Evolutionary conservation across 495 filamentous ascomycete species (phyloP), one percentile per base, ranked within the genome.

Genomic region (Neurospora sp.): DNA sequence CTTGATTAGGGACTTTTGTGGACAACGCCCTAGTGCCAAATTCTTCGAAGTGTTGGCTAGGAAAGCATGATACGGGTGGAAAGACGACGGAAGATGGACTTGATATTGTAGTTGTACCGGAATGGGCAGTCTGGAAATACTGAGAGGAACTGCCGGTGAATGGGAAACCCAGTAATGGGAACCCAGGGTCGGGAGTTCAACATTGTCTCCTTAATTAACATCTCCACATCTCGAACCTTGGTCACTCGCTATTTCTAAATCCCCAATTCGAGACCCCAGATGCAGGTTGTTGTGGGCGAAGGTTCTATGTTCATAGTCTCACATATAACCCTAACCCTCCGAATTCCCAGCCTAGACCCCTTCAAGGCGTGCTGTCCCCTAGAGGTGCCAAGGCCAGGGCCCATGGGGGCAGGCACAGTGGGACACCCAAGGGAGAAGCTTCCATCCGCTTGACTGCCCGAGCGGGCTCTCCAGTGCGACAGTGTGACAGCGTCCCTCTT

Each of bases 1-100:
- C n/a, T 79, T 28, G 54, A 21, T 34, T 76, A 74, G 69, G 19
- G 15, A 48, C 4, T 15, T 28, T 15, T 42, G 11, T 42, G 28
- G 5, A 9, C 28, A 34, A 9, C n/a, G 19, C 21, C 17, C 10
- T 71, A 36, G 15, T 40, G 15, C 17, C 15, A 6, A 40, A 40
- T 40, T 17, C 19, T 13, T 34, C 17, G 39, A 21, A 28, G 69
- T 70, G 13, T 70, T 28, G 54, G 69, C 19, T 45, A 45, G 19
- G 42, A 45, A 21, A 11, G 42, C 10, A 45, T n/a, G 42, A 45
- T 45, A 45, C 42, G 42, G 42, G 42, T n/a, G 42, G 42, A 45
- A 45, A 45, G 42, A 45, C 42, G 19, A 45, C 7, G 19, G 19
- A 10, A 21, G 3, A 45, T 45, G 42, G 19, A 19, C 43, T 48